These are phyloP conservation scores for Arxiozyma slooffiae DNA, from an alignment of 1,139 yeast species.

Conservation along the genomic window DNA sequence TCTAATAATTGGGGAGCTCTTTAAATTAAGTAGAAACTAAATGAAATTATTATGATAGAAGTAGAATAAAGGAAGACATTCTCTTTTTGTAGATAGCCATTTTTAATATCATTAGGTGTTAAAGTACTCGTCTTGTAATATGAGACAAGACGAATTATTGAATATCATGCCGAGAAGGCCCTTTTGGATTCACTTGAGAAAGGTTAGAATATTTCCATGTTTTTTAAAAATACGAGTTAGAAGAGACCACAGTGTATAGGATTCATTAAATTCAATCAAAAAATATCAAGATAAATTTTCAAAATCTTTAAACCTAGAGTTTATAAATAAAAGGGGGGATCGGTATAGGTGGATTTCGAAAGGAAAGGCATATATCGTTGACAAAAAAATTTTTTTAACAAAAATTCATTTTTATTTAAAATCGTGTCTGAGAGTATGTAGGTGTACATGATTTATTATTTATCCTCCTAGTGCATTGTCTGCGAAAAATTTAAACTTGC, in stretches of 20 bases:
- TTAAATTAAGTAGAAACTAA: neutral
- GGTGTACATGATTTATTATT: slow-evolving; percentile 60
- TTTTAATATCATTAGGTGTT: slow-evolving; percentile 67
- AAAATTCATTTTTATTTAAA: slow-evolving; percentile 51
- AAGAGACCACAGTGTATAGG: slow-evolving; percentile 57
- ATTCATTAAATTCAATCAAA: slow-evolving; percentile 61
- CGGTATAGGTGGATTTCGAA: slow-evolving; percentile 88
- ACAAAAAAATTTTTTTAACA: slow-evolving; percentile 60
- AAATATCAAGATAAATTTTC: slow-evolving; percentile 48
- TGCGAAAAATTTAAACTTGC: slow-evolving; percentile 4
- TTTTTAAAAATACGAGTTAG: slow-evolving; percentile 60
- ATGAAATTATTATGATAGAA: neutral
- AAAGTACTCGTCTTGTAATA: slow-evolving; percentile 73
- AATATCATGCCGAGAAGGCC: slow-evolving; percentile 80
- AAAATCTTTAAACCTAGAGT: slow-evolving; percentile 68
- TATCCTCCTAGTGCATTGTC: neutral
- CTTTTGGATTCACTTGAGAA: slow-evolving; percentile 65
- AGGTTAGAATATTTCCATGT: slow-evolving; percentile 52
- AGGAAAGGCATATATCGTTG: slow-evolving; percentile 81
- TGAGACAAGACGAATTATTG: slow-evolving; percentile 79
- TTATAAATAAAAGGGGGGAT: slow-evolving; percentile 81
- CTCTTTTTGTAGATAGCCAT: slow-evolving; percentile 77
- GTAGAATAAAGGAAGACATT: slow-evolving; percentile 24
- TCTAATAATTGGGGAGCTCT: slow-evolving; percentile 68
- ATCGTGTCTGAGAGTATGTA: slow-evolving; percentile 63